Conservation (phyloP, 768 basidiomycete species). For the Mycena venus region DNA sequence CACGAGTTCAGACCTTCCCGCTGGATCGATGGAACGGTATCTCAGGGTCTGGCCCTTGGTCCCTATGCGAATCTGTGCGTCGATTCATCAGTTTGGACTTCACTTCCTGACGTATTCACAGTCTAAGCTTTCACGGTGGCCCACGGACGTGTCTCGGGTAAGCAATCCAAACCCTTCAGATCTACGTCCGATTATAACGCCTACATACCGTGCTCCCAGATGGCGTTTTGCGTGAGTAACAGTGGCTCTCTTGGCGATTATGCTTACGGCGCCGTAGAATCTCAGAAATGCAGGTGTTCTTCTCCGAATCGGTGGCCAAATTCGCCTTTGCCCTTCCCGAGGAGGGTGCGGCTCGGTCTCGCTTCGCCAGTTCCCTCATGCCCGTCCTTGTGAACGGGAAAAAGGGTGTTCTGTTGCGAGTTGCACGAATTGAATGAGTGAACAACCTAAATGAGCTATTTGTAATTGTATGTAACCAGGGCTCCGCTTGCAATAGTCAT, state of each 20-base stretch:
- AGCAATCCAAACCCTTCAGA: too few relatives aligned
- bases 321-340: neutral
- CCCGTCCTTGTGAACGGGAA: neutral
- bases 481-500: too few relatives aligned
- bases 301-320: slow-evolving; percentile 11
- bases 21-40: neutral
- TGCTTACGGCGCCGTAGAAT: neutral
- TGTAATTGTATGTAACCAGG: too few relatives aligned
- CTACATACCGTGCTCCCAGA: neutral
- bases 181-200: too few relatives aligned
- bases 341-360: neutral
- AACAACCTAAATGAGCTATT: too few relatives aligned
- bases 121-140: too few relatives aligned
- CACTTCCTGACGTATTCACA: too few relatives aligned
- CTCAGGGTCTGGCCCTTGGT: neutral
- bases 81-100: too few relatives aligned
- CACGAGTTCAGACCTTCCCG: neutral
- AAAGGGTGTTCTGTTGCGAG: neutral
- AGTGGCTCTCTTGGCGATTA: neutral
- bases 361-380: neutral
- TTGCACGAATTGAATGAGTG: neutral
- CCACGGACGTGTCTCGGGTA: too few relatives aligned
- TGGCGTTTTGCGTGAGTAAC: slow-evolving; percentile 9
- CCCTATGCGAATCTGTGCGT: neutral
- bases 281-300: slow-evolving; percentile 11